These are phyloP conservation scores for Rhizopogon roseolus DNA, from an alignment of 768 basidiomycete species.

Conservation along the genomic window DNA sequence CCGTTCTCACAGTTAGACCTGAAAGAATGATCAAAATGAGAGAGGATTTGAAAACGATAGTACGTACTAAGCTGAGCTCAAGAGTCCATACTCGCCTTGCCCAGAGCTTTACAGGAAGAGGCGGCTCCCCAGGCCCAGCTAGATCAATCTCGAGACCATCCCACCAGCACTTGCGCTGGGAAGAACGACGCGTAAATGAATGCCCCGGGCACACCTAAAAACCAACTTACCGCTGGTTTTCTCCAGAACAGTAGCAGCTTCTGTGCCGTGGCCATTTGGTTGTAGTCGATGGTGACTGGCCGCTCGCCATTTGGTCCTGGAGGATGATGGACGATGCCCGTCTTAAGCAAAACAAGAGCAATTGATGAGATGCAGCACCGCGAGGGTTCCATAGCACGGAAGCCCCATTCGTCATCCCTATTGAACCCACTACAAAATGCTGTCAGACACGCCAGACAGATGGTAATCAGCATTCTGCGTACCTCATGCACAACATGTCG, in stretches of 20 bases:
- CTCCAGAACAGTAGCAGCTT: constrained; percentile 97
- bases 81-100: constrained; percentile 97
- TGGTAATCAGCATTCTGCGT: constrained; percentile 10
- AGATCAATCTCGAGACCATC: constrained; percentile 92
- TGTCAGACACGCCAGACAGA: constrained; percentile 9
- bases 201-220: not conserved
- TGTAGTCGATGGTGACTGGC: constrained; percentile 79
- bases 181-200: not conserved
- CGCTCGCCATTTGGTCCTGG: constrained; percentile 49
- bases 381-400: constrained; percentile 90
- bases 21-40: not conserved
- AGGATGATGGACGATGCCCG: constrained; percentile 80
- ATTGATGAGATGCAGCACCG: constrained; percentile 98
- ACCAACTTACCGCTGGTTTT: constrained; percentile 88
- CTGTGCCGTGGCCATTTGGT: constrained; percentile 96
- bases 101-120: constrained; percentile 82
- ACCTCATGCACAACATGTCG: constrained; percentile 99
- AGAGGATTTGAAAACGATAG: not conserved
- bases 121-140: constrained; percentile 47
- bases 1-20: not conserved
- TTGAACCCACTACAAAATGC: constrained; percentile 68
- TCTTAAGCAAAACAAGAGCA: constrained; percentile 95
- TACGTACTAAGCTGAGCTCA: constrained; percentile 84
- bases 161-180: constrained; percentile 99
- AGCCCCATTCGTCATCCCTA: constrained; percentile 98